Base-by-base conservation (phyloP, 805 yeast genomes). In the Lipomyces starkeyi region DNA sequence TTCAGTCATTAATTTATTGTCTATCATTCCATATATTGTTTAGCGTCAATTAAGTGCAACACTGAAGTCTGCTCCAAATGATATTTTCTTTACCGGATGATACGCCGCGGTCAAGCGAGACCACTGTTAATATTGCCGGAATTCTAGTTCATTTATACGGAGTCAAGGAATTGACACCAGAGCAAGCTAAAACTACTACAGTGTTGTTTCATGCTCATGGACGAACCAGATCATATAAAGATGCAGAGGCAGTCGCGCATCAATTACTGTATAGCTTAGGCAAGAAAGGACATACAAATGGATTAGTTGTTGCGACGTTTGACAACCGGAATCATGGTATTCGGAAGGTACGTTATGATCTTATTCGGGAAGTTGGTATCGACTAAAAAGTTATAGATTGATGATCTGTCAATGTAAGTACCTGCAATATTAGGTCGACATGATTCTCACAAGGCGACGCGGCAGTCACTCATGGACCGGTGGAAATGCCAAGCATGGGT, bases 311-410 rank as follows among this genome's bases (percentile, higher is more conserved):
- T 58, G 84, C 85, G 11, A 79, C 85, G 0, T 84, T 84, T 69
- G 90, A 87, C 72, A 74, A 78, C 67, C 80, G 88, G 43, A 87
- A 87, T 74, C 90, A 87, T 73, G 90, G 91, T 2, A 77, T 77
- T 27, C 78, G 90, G 47, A 62, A 72, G 9, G 75, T 84, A 25
- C 34, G 61, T 37, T 25, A 11, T 9, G n/a, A 11, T 2, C 17
- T 43, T 1, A 9, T 9, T 20, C 5, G 0, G n/a, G 54, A n/a
- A 7, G n/a, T 13, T 6, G 14, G 17, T 4, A 13, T n/a, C n/a
- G 0, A 22, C 22, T 20, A 9, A n/a, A n/a, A 17, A 9, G 6
- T 17, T 32, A 9, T 27, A 62, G 59, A 25, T 64, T 47, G 67
- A 64, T 56, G 67, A 64, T 3, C 27, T 55, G 9, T 55, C 67